Percentiles rank a stretch among this genome's conserved stretches.
Conservation (phyloP, 495 filamentous ascomycete genomes). For the Penicillium manginii region DNA sequence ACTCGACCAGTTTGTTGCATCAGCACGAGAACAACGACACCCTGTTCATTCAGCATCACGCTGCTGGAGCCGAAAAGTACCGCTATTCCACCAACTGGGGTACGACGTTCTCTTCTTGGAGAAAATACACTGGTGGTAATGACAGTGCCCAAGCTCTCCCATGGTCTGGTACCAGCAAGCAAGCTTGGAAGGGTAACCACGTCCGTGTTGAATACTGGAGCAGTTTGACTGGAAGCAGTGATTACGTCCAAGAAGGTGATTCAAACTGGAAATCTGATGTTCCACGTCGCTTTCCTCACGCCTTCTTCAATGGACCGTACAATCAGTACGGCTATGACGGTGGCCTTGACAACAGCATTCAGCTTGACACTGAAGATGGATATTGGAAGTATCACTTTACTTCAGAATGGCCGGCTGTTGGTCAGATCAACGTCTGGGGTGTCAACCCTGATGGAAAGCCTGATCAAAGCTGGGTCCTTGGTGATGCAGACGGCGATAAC, state of each 20-base stretch:
- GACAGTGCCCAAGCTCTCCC: slow-evolving; percentile 43
- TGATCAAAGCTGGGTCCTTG: slow-evolving; percentile 59
- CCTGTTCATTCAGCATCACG: slow-evolving; percentile 60
- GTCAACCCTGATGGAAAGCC: slow-evolving; percentile 68
- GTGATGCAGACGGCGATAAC: slow-evolving; percentile 62
- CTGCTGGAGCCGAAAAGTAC: slow-evolving; percentile 65
- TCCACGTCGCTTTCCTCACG: slow-evolving; percentile 62
- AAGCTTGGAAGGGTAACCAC: slow-evolving; percentile 68
- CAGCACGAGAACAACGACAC: slow-evolving; percentile 38
- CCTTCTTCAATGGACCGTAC: slow-evolving; percentile 66
- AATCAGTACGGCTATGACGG: slow-evolving; percentile 71
- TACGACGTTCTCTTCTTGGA: slow-evolving; percentile 63
- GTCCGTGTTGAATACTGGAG: slow-evolving; percentile 71
- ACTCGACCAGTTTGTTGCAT: slow-evolving; percentile 55
- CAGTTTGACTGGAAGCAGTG: slow-evolving; percentile 62
- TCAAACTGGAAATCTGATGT: slow-evolving; percentile 33
- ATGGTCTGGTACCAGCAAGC: slow-evolving; percentile 65
- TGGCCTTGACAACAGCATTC: slow-evolving; percentile 59
- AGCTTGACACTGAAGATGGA: slow-evolving; percentile 49
- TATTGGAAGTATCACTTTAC: slow-evolving; percentile 65
- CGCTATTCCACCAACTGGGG: slow-evolving; percentile 67
- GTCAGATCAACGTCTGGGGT: slow-evolving; percentile 71
- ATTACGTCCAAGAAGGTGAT: slow-evolving; percentile 67
- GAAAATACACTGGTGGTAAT: slow-evolving; percentile 53
- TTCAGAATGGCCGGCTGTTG: slow-evolving; percentile 65